These are phyloP conservation scores for Misopates orontium DNA, from an alignment of 257 asterid species.

Conservation along the genomic window DNA sequence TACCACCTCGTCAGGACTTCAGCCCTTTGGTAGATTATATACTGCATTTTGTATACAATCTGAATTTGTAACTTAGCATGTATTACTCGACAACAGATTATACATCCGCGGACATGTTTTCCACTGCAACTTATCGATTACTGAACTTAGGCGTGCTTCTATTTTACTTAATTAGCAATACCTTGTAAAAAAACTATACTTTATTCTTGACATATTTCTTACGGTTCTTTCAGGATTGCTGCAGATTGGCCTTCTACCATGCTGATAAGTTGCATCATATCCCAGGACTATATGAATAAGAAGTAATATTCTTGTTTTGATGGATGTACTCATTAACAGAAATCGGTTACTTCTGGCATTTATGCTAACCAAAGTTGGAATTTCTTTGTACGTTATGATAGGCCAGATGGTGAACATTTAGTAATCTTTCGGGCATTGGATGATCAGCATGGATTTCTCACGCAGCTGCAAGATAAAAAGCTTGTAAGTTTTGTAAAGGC, in stretches of 20 bases:
- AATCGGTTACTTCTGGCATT: not conserved
- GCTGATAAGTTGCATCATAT: slow-evolving; percentile 76
- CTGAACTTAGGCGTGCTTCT: no score
- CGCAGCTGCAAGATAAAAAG: slow-evolving; percentile 89
- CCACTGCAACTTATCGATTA: no score
- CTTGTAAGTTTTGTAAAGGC: slow-evolving; percentile 80
- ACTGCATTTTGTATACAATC: no score
- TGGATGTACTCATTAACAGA: slow-evolving; percentile 24
- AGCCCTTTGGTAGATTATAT: no score
- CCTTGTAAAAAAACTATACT: no score
- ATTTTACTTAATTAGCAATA: no score
- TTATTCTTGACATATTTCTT: not conserved
- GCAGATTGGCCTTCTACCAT: slow-evolving; percentile 89
- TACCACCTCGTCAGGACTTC: no score
- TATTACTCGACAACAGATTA: no score
- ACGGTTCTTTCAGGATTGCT: slow-evolving; percentile 62
- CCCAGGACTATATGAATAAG: slow-evolving; percentile 91
- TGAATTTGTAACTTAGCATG: no score
- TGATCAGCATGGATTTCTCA: slow-evolving; percentile 85
- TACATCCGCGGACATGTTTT: no score
- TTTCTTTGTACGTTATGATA: slow-evolving; percentile 22
- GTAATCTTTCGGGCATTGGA: slow-evolving; percentile 89
- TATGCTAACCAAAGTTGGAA: no score
- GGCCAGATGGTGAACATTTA: slow-evolving; percentile 78
- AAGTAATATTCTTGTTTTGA: slow-evolving; percentile 47